phyloP scores from a whole-genome alignment of 805 yeast species.

The Starmerella scarabaei region DNA sequence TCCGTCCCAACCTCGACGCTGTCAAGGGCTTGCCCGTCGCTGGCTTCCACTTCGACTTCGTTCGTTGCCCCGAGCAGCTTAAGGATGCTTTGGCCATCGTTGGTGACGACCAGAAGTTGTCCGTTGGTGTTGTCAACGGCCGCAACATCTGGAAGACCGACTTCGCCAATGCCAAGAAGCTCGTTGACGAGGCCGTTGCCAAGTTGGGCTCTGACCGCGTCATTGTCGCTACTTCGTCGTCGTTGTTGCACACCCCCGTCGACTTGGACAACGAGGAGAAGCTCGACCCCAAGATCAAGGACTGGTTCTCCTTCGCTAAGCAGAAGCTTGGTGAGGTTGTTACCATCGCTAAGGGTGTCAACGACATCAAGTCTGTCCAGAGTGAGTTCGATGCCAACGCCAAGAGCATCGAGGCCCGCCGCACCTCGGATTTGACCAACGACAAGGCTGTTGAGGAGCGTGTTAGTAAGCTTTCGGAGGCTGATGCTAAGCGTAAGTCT shows the following conservation, averaged over 20 bases:
- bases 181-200: conserved; percentile 69
- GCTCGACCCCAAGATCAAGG: conserved; percentile 80
- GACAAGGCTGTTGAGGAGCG: conserved; percentile 82
- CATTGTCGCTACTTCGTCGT: conserved; percentile 87
- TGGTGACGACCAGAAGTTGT: conserved; percentile 59
- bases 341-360: conserved; percentile 70
- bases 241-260: conserved; percentile 96
- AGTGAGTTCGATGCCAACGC: conserved; percentile 75
- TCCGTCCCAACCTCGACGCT: conserved; percentile 87
- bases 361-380: conserved; percentile 55
- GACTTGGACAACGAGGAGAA: conserved; percentile 87
- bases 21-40: conserved; percentile 83
- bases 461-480: conserved; percentile 55
- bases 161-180: conserved; percentile 70
- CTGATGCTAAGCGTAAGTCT: conserved; percentile 65
- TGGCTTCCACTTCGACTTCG: conserved; percentile 93
- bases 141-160: conserved; percentile 99
- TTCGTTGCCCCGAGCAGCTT: conserved; percentile 92
- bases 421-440: conserved; percentile 77
- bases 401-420: conserved; percentile 71
- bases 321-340: conserved; percentile 92
- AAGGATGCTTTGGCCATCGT: conserved; percentile 63
- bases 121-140: conserved; percentile 97
- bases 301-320: conserved; percentile 97
- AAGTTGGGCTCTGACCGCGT: conserved; percentile 65